Base-by-base conservation (phyloP, 768 basidiomycete species). In the Phanerochaete sordida region DNA sequence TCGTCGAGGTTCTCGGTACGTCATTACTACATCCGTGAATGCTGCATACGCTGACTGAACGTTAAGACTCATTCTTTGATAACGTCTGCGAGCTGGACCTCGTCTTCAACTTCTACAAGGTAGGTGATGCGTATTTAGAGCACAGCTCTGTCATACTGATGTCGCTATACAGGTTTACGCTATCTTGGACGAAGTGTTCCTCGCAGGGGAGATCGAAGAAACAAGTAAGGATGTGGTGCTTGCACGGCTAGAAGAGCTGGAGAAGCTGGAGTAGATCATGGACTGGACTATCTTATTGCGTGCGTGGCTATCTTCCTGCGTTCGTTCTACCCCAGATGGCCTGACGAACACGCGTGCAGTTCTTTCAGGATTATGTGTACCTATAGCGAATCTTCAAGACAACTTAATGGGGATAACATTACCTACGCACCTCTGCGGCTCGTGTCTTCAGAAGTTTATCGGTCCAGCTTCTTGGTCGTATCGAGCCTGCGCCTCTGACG, bases 21-120 rank as follows among this genome's bases (percentile, higher is more conserved):
- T 71, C 37, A 33, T 43, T 27, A 30, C 37, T 33, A 51, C 23
- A 24, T 49, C 30, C 39, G 19, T 19, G n/a, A n/a, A 19, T 31
- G 11, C 8, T 15, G 19, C 26, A 3, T 13, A 37, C 45, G 45
- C 51, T 39, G 55, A 27, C n/a, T 59, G 13, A 54, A 24, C 28
- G n/a, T n/a, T n/a, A n/a, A 59, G 96, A 98, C 71, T 87, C 95
- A 0, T 99, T 98, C 80, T 99, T 99, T 69, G 95, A 98, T 70
- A 98, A 99, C 66, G 97, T 99, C 1, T 98, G 97, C 76, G 95
- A 98, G 73, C 79, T 98, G 30, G 97, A 98, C 70, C 83, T 99
- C 0, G 97, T 99, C 2, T 99, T 98, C 79, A 98, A 98, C 74
- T 99, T 98, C 72, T 97, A 98, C 76, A 98, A 98, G 80, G 93